Evolutionary conservation across 768 basidiomycete genomes (phyloP), one percentile per base, ranked within the genome.

Genomic region (Omphalotus guepiniiformis): DNA sequence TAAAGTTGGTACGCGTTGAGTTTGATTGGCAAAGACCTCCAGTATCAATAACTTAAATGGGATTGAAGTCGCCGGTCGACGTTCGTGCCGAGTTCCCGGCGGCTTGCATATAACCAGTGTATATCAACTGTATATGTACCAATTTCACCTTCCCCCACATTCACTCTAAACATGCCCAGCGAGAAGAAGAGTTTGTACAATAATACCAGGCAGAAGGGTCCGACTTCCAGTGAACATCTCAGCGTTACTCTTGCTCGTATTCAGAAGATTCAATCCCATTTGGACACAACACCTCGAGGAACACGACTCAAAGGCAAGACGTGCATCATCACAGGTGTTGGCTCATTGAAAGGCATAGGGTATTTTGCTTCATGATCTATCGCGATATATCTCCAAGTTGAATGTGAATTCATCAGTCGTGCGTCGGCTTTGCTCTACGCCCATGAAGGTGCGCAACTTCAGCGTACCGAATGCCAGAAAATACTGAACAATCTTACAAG

Each of bases 291-390:
- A 18, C 71, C 81, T 25, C 75, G 83, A 34, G 65, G 71, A 23
- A 69, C 66, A 16, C 74, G 81, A 56, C 73, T 94, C 53, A 74
- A 73, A 59, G 81, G 75, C 53, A 94, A 92, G 63, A 88, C 93
- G 21, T 89, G 85, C 56, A 74, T 95, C 47, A 78, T 95, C 55
- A 95, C 93, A 1, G 93, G 93, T 15, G 91, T 85, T 25, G 86
- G 88, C 25, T 93, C 90, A 16, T 60, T 86, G 54, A 83, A 85
- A 60, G 93, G 93, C 15, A 96, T 96, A 51, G 93, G 93, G 85
- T 93, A 66, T 54, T 79, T 52, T 49, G 2, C 25, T 19, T 19
- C 19, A 34, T 29, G 37, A 37, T 38, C 47, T 47, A 50, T 38
- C 37, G 22, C 42, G 6, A 29, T n/a, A n/a, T n/a, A n/a, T n/a